Percentiles rank a stretch among this genome's conserved stretches.
Conservation (phyloP, 139 green algal genomes). For the Desmodesmus armatus region DNA sequence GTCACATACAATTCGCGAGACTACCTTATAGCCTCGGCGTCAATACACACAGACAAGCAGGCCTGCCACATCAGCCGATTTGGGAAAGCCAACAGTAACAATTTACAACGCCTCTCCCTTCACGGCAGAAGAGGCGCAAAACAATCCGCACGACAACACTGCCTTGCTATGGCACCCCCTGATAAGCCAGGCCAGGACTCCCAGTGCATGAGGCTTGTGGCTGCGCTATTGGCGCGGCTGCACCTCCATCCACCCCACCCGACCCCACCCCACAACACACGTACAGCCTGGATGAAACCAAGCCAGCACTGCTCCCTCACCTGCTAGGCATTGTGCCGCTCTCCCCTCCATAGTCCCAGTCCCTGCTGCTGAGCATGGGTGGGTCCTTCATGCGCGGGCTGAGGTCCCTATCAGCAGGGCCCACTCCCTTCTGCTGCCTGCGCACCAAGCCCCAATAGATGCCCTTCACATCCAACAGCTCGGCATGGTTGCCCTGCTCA, state of each 20-base stretch:
- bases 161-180: neutral
- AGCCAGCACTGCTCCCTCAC: neutral
- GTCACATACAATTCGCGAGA: neutral
- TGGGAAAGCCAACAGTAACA: neutral
- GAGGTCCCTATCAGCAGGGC: conserved; percentile 45
- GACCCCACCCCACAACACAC: neutral
- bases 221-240: neutral
- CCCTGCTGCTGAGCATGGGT: conserved; percentile 36
- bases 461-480: conserved; percentile 62
- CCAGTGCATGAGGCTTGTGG: no score
- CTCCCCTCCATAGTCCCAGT: conserved; percentile 37
- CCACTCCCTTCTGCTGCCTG: conserved; percentile 65
- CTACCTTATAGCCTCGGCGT: neutral
- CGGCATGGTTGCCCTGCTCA: conserved; percentile 76
- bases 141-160: neutral
- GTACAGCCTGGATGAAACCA: neutral
- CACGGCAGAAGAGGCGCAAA: neutral
- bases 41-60: neutral
- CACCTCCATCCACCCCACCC: neutral
- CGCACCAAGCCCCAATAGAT: conserved; percentile 79
- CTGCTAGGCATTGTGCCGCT: neutral
- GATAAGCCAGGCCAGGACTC: no score
- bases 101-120: neutral
- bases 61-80: neutral
- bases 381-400: conserved; percentile 15